Base-by-base conservation (phyloP, 1,284 basidiomycete species). In the Rhodotorula sp. region DNA sequence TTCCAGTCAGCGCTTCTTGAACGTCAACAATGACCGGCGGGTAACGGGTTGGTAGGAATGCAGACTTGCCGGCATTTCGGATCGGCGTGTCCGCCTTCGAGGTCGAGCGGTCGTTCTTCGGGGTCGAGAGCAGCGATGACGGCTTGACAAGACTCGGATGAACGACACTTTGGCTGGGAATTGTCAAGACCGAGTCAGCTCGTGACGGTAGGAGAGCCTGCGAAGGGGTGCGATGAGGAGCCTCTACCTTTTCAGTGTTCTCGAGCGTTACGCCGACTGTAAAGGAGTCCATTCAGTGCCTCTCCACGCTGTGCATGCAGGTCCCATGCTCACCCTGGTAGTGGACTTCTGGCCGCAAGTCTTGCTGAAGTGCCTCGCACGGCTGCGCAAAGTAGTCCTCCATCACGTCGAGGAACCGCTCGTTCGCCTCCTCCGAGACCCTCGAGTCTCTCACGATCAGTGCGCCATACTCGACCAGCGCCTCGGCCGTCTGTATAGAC, bases 381-480 rank as follows among this genome's bases (percentile, higher is more conserved):
- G 88, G 84, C 79, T 93, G 92, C 5, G 86, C 85, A 80, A 95
- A 97, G 80, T 97, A 97, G 80, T 94, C 91, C 79, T 86, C 85
- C 62, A 93, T 85, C 54, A 93, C 83, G 58, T 77, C 90, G 50
- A 95, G 85, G 80, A 94, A 94, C 19, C 81, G 92, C 59, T 84
- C 81, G 79, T 95, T 95, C 78, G 92, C 90, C 31, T 87, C 84
- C 77, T 91, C 89, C 1, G 87, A 86, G n/a, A 93, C 91, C 14
- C 92, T 86, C 26, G 88, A 89, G 80, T 95, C 93, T 63, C 86
- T 87, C 26, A 94, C 84, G 43, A 95, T 84, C 48, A 95, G 85
- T 2, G 93, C 93, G 3, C 93, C 93, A 69, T 88, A 91, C 64
- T 69, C 84, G 71, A 92, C 89, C 38, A 95, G 83, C 5, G 91